Percentiles rank a stretch among this genome's conserved stretches.
Conservation (phyloP, 352 stramenopile species). For the Pythium myriotylum region DNA sequence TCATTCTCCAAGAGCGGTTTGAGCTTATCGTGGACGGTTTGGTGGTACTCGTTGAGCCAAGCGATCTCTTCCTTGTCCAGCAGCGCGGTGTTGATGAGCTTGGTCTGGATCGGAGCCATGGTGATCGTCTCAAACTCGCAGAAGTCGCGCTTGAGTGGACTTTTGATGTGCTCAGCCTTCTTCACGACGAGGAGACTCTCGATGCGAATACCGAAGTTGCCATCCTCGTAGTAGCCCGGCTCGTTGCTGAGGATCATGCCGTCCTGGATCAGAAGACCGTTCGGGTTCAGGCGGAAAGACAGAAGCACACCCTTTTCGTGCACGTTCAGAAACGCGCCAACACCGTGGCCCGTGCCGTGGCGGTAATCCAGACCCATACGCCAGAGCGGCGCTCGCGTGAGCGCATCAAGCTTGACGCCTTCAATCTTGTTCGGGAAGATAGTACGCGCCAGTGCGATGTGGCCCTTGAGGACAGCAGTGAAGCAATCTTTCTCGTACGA, state of each 20-base stretch:
- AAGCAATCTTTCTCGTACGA: conserved; percentile 95
- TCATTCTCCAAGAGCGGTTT: conserved; percentile 83
- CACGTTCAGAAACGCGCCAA: conserved; percentile 97
- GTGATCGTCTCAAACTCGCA: conserved; percentile 97
- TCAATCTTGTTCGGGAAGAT: conserved; percentile 91
- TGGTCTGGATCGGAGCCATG: conserved; percentile 98
- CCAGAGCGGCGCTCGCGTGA: conserved; percentile 96
- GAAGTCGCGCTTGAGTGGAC: conserved; percentile 85
- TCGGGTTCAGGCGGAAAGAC: conserved; percentile 86
- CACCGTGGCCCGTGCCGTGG: conserved; percentile 97
- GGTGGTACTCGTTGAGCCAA: conserved; percentile 96
- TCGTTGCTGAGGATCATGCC: conserved; percentile 99
- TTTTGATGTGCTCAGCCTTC: conserved; percentile 75
- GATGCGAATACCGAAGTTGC: conserved; percentile 98
- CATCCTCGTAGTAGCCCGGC: conserved; percentile 98
- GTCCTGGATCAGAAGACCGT: conserved; percentile 78
- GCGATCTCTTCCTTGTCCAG: conserved; percentile 91
- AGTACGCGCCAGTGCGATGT: conserved; percentile 94
- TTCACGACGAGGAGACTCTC: conserved; percentile 97
- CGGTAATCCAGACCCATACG: conserved; percentile 95
- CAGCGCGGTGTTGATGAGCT: conserved; percentile 94
- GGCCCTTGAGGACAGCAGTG: conserved; percentile 96
- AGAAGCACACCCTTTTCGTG: conserved; percentile 93
- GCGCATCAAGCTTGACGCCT: conserved; percentile 95
- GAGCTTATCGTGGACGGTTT: conserved; percentile 91